Evolutionary conservation across 2,329 filamentous ascomycete species (phyloP).

Genomic region (Pyricularia pennisetigena): DNA sequence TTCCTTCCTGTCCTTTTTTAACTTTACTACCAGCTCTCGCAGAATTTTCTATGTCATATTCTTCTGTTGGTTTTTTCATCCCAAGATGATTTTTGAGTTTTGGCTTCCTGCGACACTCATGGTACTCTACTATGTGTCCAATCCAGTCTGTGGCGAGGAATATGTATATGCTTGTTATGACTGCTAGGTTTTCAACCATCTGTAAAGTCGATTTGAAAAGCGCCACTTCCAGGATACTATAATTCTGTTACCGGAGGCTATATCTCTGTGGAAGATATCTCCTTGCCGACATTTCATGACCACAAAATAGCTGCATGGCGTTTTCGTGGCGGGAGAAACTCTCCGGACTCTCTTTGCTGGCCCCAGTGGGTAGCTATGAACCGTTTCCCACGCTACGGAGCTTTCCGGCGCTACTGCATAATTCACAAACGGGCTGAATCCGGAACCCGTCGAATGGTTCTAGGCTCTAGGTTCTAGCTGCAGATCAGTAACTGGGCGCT

Average conservation of each 20-base stretch:
- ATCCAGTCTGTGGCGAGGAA: not conserved
- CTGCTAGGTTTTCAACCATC: not conserved
- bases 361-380: not conserved
- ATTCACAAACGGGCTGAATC: not conserved
- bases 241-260: not conserved
- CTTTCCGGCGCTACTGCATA: not conserved
- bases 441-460: not conserved
- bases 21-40: not conserved
- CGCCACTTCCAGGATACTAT: not conserved
- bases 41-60: not conserved
- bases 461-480: no score
- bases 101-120: not conserved
- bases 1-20: no score
- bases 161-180: not conserved
- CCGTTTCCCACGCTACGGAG: not conserved
- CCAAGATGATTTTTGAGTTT: no score
- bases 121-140: not conserved
- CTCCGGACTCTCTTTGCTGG: not conserved
- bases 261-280: not conserved
- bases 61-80: not conserved
- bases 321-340: not conserved
- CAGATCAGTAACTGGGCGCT: not conserved
- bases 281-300: not conserved
- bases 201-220: not conserved
- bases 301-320: not conserved